Evolutionary conservation across 495 filamentous ascomycete genomes (phyloP).

Genomic region (Podospora appendiculata): DNA sequence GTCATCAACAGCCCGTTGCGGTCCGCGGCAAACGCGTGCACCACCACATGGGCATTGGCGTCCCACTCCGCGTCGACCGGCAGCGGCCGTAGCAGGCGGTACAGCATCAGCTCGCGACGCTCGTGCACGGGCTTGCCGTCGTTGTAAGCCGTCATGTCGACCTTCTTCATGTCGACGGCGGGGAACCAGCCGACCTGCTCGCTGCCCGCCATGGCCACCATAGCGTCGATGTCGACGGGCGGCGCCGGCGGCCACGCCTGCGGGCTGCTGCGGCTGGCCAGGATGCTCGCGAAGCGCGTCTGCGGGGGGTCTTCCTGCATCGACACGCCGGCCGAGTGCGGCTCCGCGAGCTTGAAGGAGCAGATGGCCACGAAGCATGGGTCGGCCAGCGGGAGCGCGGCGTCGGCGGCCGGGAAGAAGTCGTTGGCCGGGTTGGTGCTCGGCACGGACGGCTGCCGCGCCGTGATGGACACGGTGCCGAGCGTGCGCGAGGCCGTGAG

Average conservation of each 20-base stretch:
- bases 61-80: conserved; percentile 16
- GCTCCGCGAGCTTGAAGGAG: conserved; percentile 50
- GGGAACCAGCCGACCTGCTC: conserved; percentile 42
- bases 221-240: conserved; percentile 28
- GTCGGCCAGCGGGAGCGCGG: conserved; percentile 27
- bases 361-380: conserved; percentile 54
- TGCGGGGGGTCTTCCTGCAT: conserved; percentile 29
- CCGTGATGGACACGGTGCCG: conserved; percentile 53
- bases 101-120: conserved; percentile 52
- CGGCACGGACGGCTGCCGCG: conserved; percentile 34
- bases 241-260: conserved; percentile 35
- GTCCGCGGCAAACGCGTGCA: conserved; percentile 61
- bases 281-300: conserved; percentile 26
- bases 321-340: conserved; percentile 19
- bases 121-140: conserved; percentile 39
- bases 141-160: conserved; percentile 54
- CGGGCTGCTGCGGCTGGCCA: conserved; percentile 17
- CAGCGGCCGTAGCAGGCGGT: conserved; percentile 43
- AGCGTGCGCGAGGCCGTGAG: conserved; percentile 50
- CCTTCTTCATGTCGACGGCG: conserved; percentile 53
- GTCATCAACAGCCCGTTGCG: conserved; percentile 61
- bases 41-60: conserved; percentile 52
- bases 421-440: conserved; percentile 21
- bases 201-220: conserved; percentile 17
- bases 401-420: conserved; percentile 28